Base-by-base conservation (phyloP, 2,329 filamentous ascomycete species). In the Pseudogymnoascus sp. region DNA sequence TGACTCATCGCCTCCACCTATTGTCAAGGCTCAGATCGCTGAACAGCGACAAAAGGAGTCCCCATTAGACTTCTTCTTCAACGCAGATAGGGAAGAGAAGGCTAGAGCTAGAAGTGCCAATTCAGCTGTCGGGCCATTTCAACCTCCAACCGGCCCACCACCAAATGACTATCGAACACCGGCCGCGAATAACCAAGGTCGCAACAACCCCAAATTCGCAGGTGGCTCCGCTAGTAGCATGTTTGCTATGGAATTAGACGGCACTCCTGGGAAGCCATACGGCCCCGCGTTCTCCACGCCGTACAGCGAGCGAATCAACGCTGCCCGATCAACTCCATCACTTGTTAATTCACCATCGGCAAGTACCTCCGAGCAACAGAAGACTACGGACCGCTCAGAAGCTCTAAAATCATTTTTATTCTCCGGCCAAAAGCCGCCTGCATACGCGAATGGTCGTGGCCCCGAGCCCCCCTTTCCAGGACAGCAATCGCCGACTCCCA, bases 41-140 rank as follows among this genome's bases (percentile, higher is more conserved):
- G 31, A 80, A 83, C 68, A 80, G 83, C 67, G 77, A 82, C 74
- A 80, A 63, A 77, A 86, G 64, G 84, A 90, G 65, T 96, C 92
- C 10, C 92, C 93, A 0, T 80, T 97, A 4, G 93, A 97, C 70
- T 83, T 96, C 66, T 88, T 97, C 72, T 97, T 97, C 79, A 88
- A 88, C 65, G 92, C 91, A 35, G 90, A 96, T 69, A 85, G 89
- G 60, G 88, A 90, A 65, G 90, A 95, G 74, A 89, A 86, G 72
- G 86, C 87, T 62, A 80, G 82, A 65, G 82, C 81, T 53, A 79
- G 80, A 26, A 80, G 82, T 64, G 79, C 80, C 19, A 85, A 82
- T 67, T 68, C 67, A 19, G 70, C 74, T 33, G 70, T 75, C 7
- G 74, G 76, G 9, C 78, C 81, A 4, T 79, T 82, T 64, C 86